Base-by-base conservation (phyloP, 2,329 filamentous ascomycete species). In the Pestalotiopsis sp. region DNA sequence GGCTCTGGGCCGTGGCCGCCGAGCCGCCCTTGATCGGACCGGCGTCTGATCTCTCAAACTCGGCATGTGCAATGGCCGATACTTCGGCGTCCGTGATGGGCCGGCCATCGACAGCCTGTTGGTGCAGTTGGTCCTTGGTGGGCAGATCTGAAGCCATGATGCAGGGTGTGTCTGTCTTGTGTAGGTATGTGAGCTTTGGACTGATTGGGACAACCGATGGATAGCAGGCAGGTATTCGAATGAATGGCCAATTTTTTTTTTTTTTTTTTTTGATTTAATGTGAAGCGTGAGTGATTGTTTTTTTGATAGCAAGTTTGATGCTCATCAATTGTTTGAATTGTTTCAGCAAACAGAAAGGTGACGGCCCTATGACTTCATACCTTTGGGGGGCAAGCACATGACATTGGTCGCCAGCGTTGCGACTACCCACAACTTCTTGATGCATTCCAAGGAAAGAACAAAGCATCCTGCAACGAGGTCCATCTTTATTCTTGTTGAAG, bases 1-100 rank as follows among this genome's bases (percentile, higher is more conserved):
- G 68, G 69, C 77, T 77, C 70, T 80, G 78, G 0, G 78, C 78
- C 4, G 73, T 76, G 4, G 78, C 77, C 1, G 78, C 78, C 2
- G 75, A 68, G 1, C 79, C 78, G 60, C 77, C 78, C 60, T 78
- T 78, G 67, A 79, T 74, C 36, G 75, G 74, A 0, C 76, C 77
- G 61, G 72, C 70, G 13, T 75, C 75, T n/a, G 77, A 78, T 65
- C 76, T 65, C 52, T 76, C 74, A 45, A 71, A 71, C 70, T 79
- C 77, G 52, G 72, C 66, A 4, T 69, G 61, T 25, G 75, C 74
- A 56, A 79, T 70, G 63, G 62, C 66, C 1, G 76, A 74, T 1
- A 71, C 76, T 64, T 76, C 75, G 66, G 71, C 64, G 66, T 73
- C 72, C 14, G 75, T 77, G 68, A 78, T 75, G 13, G 74, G 72